Percentiles rank a stretch among this genome's conserved stretches.
These are phyloP conservation scores for Coemansia sp. DNA, from an alignment of 192 early-diverging fungal genomes.

Conservation along the genomic window DNA sequence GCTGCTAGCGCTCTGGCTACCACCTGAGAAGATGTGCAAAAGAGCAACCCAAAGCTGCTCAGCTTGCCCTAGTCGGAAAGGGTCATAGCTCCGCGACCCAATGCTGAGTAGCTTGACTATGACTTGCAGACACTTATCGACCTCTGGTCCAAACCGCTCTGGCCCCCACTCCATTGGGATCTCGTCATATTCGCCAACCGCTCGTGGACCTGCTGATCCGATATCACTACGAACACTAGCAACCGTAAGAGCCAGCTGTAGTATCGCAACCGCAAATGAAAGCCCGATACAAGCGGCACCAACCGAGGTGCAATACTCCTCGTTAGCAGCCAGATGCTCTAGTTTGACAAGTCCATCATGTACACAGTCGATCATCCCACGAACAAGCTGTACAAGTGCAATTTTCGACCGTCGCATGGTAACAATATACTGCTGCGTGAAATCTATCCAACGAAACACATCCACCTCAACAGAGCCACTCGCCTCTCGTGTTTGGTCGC, in stretches of 20 bases:
- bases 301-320: background rate
- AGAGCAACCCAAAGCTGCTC: conserved; percentile 32
- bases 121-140: conserved; percentile 25
- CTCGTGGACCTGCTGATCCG: conserved; percentile 19
- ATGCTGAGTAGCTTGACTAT: conserved; percentile 19
- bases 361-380: conserved; percentile 7
- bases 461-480: background rate
- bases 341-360: conserved; percentile 12
- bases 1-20: background rate
- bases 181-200: conserved; percentile 39
- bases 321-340: conserved; percentile 1
- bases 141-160: conserved; percentile 22
- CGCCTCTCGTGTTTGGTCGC: background rate
- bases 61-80: conserved; percentile 1
- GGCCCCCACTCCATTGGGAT: conserved; percentile 6
- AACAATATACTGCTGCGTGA: conserved; percentile 26
- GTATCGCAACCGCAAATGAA: conserved; percentile 21
- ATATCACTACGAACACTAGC: background rate
- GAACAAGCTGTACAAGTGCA: conserved; percentile 16
- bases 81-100: background rate
- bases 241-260: conserved; percentile 31
- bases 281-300: conserved; percentile 26
- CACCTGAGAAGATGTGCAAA: conserved; percentile 23
- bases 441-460: conserved; percentile 44
- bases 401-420: conserved; percentile 6